Evolutionary conservation across 805 yeast genomes (phyloP), one percentile per base, ranked within the genome.

Genomic region (Metschnikowia santaceciliae): DNA sequence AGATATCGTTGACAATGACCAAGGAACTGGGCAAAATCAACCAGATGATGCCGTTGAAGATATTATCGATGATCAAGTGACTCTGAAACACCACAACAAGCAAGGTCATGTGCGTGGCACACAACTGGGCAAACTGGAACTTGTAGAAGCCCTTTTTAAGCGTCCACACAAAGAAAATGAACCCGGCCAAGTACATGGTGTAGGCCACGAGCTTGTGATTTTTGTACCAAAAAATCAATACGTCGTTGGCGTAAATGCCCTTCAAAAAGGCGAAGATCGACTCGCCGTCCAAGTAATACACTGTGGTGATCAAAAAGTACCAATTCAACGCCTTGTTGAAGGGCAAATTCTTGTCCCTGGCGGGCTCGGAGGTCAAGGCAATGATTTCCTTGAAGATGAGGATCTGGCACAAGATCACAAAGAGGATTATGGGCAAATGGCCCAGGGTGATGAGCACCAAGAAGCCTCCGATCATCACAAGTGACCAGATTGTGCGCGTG

Each of bases 1-100:
- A 91, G 48, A 92, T 90, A 66, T 94, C 99, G 67, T 94, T 94
- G 50, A 89, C 87, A 58, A 94, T 89, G 46, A 94, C 99, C 62
- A 92, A 76, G 2, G 94, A 85, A 54, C 89, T 90, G 6, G 99
- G 99, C 47, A 94, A 76, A 53, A 94, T 73, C 70, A 94, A 89
- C 99, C 99, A 94, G 63, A 90, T 86, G 66, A 94, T 74, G 13
- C 99, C 99, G 57, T 83, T 87, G 60, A 91, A 77, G 51, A 92
- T 86, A 68, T 94, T 94, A 62, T 84, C 88, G 60, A 89, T 90
- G 61, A 94, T 88, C 67, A 91, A 82, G 69, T 94, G 96, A 43
- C 96, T 94, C 73, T 94, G 99, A 74, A 89, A 83, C 26, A 94
- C 96, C 49, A 92, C 96, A 52, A 94, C 71, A 54, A 91, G 72